Base-by-base conservation (phyloP, 2,329 filamentous ascomycete genomes). In the Sporothrix variecibatus region DNA sequence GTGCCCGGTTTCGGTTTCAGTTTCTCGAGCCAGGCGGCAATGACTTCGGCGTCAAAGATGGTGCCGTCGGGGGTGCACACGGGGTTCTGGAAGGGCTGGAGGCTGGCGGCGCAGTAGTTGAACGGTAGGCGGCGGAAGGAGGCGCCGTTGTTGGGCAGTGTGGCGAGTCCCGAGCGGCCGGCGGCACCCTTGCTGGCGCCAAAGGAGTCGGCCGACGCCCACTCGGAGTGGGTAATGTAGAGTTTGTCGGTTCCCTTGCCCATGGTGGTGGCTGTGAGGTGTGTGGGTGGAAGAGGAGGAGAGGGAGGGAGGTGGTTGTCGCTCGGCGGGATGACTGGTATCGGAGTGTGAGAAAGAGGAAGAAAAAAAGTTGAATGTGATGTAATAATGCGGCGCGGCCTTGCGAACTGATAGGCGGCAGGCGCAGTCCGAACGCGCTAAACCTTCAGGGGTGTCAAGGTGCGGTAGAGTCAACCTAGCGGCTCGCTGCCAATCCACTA, bases 71-170 rank as follows among this genome's bases (percentile, higher is more conserved):
- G 80, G 0, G 95, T 98, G 86, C 96, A 99, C 49, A 99, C 96
- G 5, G 96, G 95, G 80, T 97, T 93, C 80, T 92, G 90, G 85
- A 98, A 99, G 8, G 97, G 97, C 81, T 98, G 96, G 46, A 99
- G 91, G 75, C 94, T 97, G 53, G 97, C 91, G 76, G 96, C 94
- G 88, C 96, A 99, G 85, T 96, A 98, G 87, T 98, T 98, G 89
- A 97, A 99, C 40, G 97, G 96, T 1, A 99, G 89, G 64, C 94
- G 92, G 80, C 92, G 94, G 86, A 98, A 98, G 2, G 77, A 83
- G 67, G 76, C 72, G 69, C 77, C 79, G 17, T 72, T 46, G 60
- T 72, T 69, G 12, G 56, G 46, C n/a, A 53, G 64, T n/a, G 67
- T 43, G 3, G 71, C 60, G 11, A 51, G 70, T 46, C 85, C 77